phyloP scores from a whole-genome alignment of 768 basidiomycete genomes.

The Chalciporus pseudorubinellus region DNA sequence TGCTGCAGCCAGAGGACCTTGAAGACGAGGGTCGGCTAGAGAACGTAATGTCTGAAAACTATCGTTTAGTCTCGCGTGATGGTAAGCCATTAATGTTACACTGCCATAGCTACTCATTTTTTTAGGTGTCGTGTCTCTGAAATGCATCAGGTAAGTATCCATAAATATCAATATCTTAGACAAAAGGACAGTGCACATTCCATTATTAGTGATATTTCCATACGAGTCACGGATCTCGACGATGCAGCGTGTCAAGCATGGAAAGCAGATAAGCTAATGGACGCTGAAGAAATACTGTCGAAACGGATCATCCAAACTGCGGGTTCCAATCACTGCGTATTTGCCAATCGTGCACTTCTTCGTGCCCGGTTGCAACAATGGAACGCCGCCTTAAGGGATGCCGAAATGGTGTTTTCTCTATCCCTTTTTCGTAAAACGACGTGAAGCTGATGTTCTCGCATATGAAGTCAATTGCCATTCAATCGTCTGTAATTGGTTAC shows the following conservation, averaged over 20 bases:
- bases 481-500: conserved; percentile 7
- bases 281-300: conserved; percentile 11
- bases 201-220: background rate
- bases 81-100: background rate
- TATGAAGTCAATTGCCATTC: conserved; percentile 9
- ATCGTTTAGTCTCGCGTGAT: conserved; percentile 4
- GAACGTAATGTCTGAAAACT: conserved; percentile 4
- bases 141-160: conserved; percentile 1
- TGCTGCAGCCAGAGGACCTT: conserved; percentile 6
- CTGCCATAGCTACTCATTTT: background rate
- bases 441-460: background rate
- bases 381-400: conserved; percentile 5
- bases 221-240: background rate
- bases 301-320: background rate
- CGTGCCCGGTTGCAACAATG: too few species aligned
- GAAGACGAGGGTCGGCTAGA: conserved; percentile 1
- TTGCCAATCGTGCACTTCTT: background rate
- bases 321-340: background rate
- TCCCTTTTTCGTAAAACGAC: background rate
- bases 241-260: conserved; percentile 3
- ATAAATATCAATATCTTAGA: background rate
- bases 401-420: conserved; percentile 5
- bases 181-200: too few species aligned
- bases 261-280: conserved; percentile 3
- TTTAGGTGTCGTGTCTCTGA: conserved; percentile 3